phyloP scores from a whole-genome alignment of 768 basidiomycete species.

The Leccinum disarticulatum region DNA sequence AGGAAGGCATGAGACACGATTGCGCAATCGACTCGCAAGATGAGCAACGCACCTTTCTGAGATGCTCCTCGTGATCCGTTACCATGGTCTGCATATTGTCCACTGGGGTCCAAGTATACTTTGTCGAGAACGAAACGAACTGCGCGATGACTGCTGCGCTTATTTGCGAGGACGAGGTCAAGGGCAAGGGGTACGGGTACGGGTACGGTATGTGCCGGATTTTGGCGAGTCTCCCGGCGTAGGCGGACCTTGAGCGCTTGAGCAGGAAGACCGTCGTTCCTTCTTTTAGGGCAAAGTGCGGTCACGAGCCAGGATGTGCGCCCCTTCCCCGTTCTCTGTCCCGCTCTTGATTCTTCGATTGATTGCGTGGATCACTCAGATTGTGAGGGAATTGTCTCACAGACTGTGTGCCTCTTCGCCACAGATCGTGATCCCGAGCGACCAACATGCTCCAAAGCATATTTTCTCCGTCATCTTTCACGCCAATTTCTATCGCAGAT shows the following conservation, averaged over 20 bases:
- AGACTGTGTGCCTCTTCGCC: background rate
- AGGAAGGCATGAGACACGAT: constrained; percentile 32
- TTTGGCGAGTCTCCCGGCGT: background rate
- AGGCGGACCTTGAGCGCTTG: too few species aligned
- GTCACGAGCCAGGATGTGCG: constrained; percentile 14
- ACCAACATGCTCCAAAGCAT: background rate
- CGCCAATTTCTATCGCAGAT: background rate
- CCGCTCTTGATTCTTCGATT: background rate
- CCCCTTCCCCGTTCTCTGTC: background rate
- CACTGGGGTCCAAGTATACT: constrained; percentile 1
- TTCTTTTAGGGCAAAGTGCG: background rate
- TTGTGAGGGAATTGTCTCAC: constrained; percentile 2
- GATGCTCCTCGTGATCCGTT: constrained; percentile 19
- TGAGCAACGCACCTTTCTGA: constrained; percentile 20
- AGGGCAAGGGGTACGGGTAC: background rate
- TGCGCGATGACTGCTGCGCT: constrained; percentile 4
- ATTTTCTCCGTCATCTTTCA: background rate
- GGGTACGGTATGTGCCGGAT: constrained; percentile 2
- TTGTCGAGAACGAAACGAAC: background rate
- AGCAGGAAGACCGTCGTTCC: too few species aligned
- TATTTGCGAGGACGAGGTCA: constrained; percentile 3
- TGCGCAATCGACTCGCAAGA: constrained; percentile 28
- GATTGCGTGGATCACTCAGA: background rate
- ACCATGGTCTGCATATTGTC: constrained; percentile 9
- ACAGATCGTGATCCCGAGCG: background rate